Percentiles rank a stretch among this genome's conserved stretches.
phyloP scores from a whole-genome alignment of 257 asterid species.

The Nicotiana noctiflora region DNA sequence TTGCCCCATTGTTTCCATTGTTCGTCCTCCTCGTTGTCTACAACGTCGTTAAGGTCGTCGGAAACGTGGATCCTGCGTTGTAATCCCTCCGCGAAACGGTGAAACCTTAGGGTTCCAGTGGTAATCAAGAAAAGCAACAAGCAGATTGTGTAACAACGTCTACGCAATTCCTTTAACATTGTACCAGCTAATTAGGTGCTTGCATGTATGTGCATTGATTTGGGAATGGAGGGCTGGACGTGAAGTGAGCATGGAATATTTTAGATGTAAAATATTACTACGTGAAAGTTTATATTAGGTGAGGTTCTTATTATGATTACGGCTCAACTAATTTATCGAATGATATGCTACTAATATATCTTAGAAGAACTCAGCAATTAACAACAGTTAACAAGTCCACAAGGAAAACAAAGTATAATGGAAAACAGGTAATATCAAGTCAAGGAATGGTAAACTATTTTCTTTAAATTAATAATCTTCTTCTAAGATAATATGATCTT shows the following conservation, averaged over 20 bases:
- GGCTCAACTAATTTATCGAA: no score
- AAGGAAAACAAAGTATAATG: no score
- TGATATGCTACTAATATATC: no score
- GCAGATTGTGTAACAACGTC: conserved; percentile 3
- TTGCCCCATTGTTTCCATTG: conserved; percentile 76
- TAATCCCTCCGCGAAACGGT: conserved; percentile 28
- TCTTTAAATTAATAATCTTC: no score
- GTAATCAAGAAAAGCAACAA: conserved; percentile 33
- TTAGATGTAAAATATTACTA: not conserved
- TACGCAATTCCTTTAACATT: not conserved
- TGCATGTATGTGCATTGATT: not conserved
- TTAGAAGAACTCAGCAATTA: no score
- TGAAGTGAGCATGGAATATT: not conserved
- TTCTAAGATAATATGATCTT: no score
- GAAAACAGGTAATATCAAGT: no score
- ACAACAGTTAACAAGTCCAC: no score
- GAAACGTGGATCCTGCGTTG: conserved; percentile 68
- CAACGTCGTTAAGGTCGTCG: conserved; percentile 78
- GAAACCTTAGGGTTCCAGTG: conserved; percentile 19
- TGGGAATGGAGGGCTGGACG: not conserved
- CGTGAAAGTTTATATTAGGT: no score
- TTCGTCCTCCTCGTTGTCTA: conserved; percentile 84
- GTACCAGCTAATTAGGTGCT: not conserved
- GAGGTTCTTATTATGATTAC: no score
- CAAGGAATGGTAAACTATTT: no score